phyloP scores from a whole-genome alignment of 345 rosid genomes.

The Clarkia xantiana region DNA sequence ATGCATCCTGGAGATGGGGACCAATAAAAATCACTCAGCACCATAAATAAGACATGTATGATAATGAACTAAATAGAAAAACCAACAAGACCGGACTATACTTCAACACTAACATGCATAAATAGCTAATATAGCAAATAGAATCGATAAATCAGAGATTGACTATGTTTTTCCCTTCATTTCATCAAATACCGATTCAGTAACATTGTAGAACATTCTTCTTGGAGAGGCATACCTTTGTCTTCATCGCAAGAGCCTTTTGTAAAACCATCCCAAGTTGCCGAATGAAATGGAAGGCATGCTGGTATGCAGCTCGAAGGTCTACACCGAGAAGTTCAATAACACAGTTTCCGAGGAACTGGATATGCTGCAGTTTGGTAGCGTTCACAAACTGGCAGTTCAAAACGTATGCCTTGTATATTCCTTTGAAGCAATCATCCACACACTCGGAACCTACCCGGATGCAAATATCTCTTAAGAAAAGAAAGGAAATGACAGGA shows the following conservation, averaged over 20 bases:
- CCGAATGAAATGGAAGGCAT: conserved; percentile 79
- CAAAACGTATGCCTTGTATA: conserved; percentile 82
- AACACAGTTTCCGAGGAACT: conserved; percentile 72
- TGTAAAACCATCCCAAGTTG: conserved; percentile 76
- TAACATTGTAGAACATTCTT: neutral
- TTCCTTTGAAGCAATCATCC: conserved; percentile 83
- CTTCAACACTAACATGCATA: no score
- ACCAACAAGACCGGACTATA: no score
- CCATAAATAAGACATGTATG: neutral
- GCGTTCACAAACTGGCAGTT: conserved; percentile 85
- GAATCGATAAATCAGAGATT: no score
- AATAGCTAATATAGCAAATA: no score
- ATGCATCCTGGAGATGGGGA: conserved; percentile 49
- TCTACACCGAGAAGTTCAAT: conserved; percentile 80
- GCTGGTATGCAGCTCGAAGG: conserved; percentile 82
- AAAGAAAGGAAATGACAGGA: conserved; percentile 69
- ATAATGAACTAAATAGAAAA: neutral
- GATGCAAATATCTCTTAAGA: conserved; percentile 70
- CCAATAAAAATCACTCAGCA: neutral
- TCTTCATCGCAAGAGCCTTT: conserved; percentile 72
- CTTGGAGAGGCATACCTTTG: conserved; percentile 41
- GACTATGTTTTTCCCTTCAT: no score
- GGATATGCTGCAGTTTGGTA: conserved; percentile 56
- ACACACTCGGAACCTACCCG: conserved; percentile 65
- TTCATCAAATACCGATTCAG: no score